Conservation (phyloP, 23 red algal species). For the Gracilaria caudata region DNA sequence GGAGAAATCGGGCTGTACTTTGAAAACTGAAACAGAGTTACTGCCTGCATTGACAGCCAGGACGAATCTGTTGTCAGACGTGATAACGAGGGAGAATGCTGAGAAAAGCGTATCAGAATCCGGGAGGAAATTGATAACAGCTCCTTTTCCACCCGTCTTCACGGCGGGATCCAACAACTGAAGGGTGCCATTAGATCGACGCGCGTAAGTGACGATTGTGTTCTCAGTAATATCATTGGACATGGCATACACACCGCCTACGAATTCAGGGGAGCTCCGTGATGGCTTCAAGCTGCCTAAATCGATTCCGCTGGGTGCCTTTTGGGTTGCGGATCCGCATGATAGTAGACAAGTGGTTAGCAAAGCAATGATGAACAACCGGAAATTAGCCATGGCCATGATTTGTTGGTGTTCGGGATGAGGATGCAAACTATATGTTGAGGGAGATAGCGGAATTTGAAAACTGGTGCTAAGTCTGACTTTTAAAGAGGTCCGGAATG, state of each 20-base stretch:
- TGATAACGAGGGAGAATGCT: constrained; percentile 28
- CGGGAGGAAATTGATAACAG: not conserved
- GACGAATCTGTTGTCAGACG: constrained; percentile 9
- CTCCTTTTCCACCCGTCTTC: constrained; percentile 37
- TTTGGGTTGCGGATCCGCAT: not conserved
- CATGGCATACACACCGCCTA: too few species aligned
- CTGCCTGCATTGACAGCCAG: constrained; percentile 52
- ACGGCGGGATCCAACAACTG: constrained; percentile 15
- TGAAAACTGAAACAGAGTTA: constrained; percentile 39
- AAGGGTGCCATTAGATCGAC: constrained; percentile 32
- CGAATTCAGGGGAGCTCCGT: not conserved
- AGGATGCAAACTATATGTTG: not conserved
- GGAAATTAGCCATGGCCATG: constrained; percentile 6
- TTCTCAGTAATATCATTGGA: constrained; percentile 22
- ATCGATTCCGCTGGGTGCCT: too few species aligned
- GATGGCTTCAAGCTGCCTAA: not conserved
- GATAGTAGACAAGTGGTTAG: not conserved
- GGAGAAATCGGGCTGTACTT: constrained; percentile 32
- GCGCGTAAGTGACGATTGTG: constrained; percentile 34
- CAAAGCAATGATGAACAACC: not conserved
- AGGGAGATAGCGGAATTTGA: too few species aligned
- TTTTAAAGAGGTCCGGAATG: too few species aligned
- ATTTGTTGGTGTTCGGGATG: not conserved
- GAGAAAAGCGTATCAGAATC: constrained; percentile 43
- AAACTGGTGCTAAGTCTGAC: too few species aligned